Evolutionary conservation across 352 stramenopile species (phyloP).

Genomic region (Globisporangium irregulare): DNA sequence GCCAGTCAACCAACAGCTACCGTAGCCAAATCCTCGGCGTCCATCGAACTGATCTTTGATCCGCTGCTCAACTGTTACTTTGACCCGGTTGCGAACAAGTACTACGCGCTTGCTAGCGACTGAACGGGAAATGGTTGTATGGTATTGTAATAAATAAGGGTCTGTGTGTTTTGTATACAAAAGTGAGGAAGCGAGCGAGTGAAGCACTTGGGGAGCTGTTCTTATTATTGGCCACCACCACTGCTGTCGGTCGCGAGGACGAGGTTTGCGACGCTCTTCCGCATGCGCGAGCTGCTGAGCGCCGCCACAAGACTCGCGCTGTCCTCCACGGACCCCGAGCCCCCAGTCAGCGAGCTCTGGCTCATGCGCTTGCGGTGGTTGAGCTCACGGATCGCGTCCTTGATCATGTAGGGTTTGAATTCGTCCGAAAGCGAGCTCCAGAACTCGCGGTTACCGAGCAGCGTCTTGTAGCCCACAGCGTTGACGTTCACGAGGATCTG

Average conservation of each 20-base stretch:
- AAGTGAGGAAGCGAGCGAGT: background rate
- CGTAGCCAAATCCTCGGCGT: background rate
- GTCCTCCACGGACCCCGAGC: background rate
- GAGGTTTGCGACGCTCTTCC: constrained; percentile 16
- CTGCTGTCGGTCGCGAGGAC: constrained; percentile 13
- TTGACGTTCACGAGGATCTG: constrained; percentile 80
- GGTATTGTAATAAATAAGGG: constrained; percentile 36
- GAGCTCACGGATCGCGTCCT: constrained; percentile 66
- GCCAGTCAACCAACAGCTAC: background rate
- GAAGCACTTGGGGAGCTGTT: no score
- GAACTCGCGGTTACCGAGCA: constrained; percentile 81
- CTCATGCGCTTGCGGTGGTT: constrained; percentile 33
- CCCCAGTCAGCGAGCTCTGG: constrained; percentile 14
- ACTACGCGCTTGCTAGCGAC: constrained; percentile 60
- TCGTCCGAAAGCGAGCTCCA: constrained; percentile 76
- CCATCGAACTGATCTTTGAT: constrained; percentile 82
- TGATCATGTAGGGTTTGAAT: constrained; percentile 86
- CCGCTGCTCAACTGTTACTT: constrained; percentile 83
- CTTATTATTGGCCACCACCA: constrained; percentile 1
- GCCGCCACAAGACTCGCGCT: background rate
- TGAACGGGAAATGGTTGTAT: background rate
- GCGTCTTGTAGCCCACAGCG: constrained; percentile 52
- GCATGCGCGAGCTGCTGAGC: constrained; percentile 10
- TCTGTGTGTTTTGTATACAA: constrained; percentile 5
- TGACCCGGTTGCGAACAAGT: constrained; percentile 79